Base-by-base conservation (phyloP, 192 early-diverging fungal genomes). In the Podochytrium sp. region DNA sequence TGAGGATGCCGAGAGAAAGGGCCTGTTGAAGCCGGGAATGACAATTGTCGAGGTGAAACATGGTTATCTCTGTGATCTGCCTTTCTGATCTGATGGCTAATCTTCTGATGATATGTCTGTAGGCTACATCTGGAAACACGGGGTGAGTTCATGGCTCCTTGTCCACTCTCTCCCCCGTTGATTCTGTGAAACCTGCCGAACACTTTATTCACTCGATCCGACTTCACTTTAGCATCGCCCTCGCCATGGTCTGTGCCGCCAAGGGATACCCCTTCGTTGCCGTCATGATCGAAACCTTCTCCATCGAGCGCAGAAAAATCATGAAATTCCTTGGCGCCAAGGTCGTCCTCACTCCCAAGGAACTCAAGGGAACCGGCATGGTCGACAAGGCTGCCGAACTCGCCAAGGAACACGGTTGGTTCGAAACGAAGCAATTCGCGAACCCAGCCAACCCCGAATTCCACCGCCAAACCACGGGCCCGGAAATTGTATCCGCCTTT, bases 61-160 rank as follows among this genome's bases (percentile, higher is more conserved):
- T n/a, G n/a, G n/a, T n/a, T n/a, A n/a, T n/a, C n/a, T n/a, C n/a
- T n/a, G n/a, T n/a, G n/a, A n/a, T n/a, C n/a, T n/a, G n/a, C n/a
- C n/a, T n/a, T n/a, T n/a, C n/a, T n/a, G n/a, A n/a, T n/a, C n/a
- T n/a, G n/a, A n/a, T n/a, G n/a, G n/a, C n/a, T n/a, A n/a, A n/a
- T n/a, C n/a, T n/a, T n/a, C n/a, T n/a, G n/a, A n/a, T n/a, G n/a
- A n/a, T n/a, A n/a, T n/a, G n/a, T n/a, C n/a, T n/a, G n/a, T n/a
- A n/a, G n/a, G 81, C 76, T 2, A 84, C 81, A 5, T 79, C 79
- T 33, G 83, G 86, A n/a, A 99, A 99, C 81, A 99, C 97, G 7
- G 97, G 97, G 79, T 68, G 1, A 30, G 52, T 62, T 18, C 65
- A 25, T 29, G 74, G 71, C 33, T 66, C 71, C 29, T 51, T 79